Base-by-base conservation (phyloP, 2,329 filamentous ascomycete species). In the Pseudogymnoascus sp. region DNA sequence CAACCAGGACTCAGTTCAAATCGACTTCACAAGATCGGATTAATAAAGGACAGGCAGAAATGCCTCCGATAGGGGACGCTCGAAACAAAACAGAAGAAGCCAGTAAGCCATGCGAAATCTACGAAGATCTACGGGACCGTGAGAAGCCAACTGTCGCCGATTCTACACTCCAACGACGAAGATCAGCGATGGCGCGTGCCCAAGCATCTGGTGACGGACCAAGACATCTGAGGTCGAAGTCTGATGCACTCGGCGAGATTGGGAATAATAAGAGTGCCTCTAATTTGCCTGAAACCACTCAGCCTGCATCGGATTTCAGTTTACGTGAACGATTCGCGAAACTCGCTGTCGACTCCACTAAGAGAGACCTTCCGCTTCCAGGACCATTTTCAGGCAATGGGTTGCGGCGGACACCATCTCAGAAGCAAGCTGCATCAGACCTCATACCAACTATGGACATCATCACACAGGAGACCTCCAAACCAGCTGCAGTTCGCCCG, bases 311-410 rank as follows among this genome's bases (percentile, higher is more conserved):
- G 9, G 47, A 54, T 21, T 54, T 54, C 29, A 54, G 47, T 54
- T 17, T 54, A 54, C 47, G 47, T 33, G 47, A 54, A 54, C 47
- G 47, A 17, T 54, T 54, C 29, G 47, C 29, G 9, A 54, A 54
- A 54, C 47, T 54, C 26, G 47, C 47, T n/a, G 47, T 54, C 26
- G 47, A 54, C 47, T 17, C 47, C n/a, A 33, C 47, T 2, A 54
- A 54, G 26, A 54, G 17, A 17, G 29, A 54, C 29, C 13, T 11
- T 54, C n/a, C 47, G 11, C n/a, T 10, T 9, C 26, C 47, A 5
- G 47, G 26, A 8, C 47, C 47, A 33, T 54, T 54, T 17, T 54
- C 47, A 33, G 47, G 47, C n/a, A 26, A n/a, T 33, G 47, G 29
- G 47, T 17, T 54, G 9, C 47, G 47, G 15, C 47, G 47, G 33